Percentiles rank a stretch among this genome's conserved stretches.
Evolutionary conservation across 192 early-diverging fungal genomes (phyloP).

Genomic region (Coemansia sp.): DNA sequence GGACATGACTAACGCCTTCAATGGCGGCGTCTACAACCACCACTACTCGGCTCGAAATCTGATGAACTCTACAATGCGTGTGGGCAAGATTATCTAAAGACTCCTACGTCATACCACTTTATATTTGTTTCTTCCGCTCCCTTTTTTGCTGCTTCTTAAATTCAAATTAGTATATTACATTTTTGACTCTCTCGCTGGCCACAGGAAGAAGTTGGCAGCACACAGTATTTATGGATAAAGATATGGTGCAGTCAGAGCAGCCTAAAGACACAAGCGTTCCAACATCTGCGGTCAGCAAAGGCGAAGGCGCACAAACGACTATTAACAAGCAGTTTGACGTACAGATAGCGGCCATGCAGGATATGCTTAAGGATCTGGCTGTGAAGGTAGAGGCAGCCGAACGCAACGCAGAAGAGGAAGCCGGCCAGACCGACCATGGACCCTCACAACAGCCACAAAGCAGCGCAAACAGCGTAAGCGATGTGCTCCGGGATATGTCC

Average conservation of each 20-base stretch:
- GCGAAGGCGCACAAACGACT: neutral
- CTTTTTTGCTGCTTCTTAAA: neutral
- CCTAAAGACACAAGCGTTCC: neutral
- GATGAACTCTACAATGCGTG: conserved; percentile 67
- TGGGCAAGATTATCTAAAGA: conserved; percentile 56
- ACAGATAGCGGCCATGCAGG: conserved; percentile 11
- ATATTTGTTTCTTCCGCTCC: conserved; percentile 2
- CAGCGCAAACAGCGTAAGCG: conserved; percentile 11
- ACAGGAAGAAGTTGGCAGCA: neutral
- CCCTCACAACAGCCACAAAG: neutral
- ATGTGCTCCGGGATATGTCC: conserved; percentile 33
- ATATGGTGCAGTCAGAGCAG: neutral
- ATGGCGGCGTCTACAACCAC: conserved; percentile 88
- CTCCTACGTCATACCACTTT: neutral
- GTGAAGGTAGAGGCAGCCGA: conserved; percentile 21
- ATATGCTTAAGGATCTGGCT: conserved; percentile 22
- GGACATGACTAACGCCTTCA: conserved; percentile 82
- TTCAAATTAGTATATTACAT: neutral
- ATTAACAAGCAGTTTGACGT: conserved; percentile 10
- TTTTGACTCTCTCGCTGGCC: neutral
- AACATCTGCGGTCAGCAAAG: neutral
- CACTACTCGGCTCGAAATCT: conserved; percentile 82
- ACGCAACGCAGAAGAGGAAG: conserved; percentile 1
- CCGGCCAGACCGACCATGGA: neutral
- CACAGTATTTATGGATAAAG: neutral